Percentiles rank a stretch among this genome's conserved stretches.
Conservation (phyloP, 2,329 filamentous ascomycete species). For the Cercospora janseana region DNA sequence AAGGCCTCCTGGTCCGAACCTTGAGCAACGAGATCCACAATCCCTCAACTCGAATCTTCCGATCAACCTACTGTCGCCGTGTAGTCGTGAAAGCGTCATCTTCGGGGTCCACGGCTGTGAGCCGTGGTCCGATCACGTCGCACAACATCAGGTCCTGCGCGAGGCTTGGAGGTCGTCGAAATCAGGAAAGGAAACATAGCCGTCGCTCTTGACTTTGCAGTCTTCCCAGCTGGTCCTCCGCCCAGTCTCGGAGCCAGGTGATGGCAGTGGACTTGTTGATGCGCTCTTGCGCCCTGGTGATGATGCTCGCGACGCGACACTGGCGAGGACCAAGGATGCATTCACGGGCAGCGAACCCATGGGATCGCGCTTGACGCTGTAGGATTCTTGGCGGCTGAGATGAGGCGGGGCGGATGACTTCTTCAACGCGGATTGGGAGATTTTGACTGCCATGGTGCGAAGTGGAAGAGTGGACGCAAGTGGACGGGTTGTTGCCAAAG, state of each 20-base stretch:
- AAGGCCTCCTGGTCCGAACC: not conserved
- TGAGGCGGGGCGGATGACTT: slow-evolving; percentile 32
- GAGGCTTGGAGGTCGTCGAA: slow-evolving; percentile 30
- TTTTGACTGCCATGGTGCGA: slow-evolving; percentile 25
- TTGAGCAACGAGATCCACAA: not conserved
- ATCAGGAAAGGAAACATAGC: slow-evolving; percentile 38
- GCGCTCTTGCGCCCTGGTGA: slow-evolving; percentile 27
- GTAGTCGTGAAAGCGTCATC: too few relatives aligned
- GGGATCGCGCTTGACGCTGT: slow-evolving; percentile 27
- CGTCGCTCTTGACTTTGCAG: slow-evolving; percentile 33
- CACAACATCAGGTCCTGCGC: slow-evolving; percentile 6
- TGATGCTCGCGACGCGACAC: slow-evolving; percentile 27
- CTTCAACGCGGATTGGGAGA: slow-evolving; percentile 30
- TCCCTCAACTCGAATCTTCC: slow-evolving; percentile 4
- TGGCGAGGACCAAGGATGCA: slow-evolving; percentile 27
- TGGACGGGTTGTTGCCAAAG: too few relatives aligned
- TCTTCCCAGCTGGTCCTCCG: slow-evolving; percentile 36
- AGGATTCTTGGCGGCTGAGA: slow-evolving; percentile 34
- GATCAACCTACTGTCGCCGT: not conserved
- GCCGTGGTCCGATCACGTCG: too few relatives aligned
- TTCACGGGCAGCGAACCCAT: slow-evolving; percentile 19
- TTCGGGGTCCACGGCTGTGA: too few relatives aligned
- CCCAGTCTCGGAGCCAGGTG: slow-evolving; percentile 21
- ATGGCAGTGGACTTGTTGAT: slow-evolving; percentile 24
- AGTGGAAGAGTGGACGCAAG: not conserved